phyloP scores from a whole-genome alignment of 352 stramenopile species.

The Phytopythium aichiense region DNA sequence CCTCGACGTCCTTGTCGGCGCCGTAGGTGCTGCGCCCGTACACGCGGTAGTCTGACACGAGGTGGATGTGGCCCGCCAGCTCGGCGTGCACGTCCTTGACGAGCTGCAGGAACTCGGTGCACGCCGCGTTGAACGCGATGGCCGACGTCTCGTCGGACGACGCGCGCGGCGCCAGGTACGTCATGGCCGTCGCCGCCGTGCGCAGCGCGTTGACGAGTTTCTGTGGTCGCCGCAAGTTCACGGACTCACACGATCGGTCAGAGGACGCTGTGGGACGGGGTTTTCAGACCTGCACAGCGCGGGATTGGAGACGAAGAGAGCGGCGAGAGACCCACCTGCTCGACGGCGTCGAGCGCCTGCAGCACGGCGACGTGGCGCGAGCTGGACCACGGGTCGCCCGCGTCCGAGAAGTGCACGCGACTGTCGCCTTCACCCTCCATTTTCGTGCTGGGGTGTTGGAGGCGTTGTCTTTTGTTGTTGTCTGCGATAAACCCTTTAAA shows the following conservation, averaged over 20 bases:
- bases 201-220: conserved; percentile 78
- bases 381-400: conserved; percentile 57
- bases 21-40: conserved; percentile 83
- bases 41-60: conserved; percentile 82
- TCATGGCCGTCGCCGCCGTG: conserved; percentile 63
- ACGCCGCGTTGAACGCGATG: conserved; percentile 70
- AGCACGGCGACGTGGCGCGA: conserved; percentile 73
- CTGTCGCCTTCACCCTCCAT: conserved; percentile 68
- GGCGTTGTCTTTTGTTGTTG: background rate
- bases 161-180: conserved; percentile 52
- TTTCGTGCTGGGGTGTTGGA: background rate
- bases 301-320: background rate
- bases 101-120: conserved; percentile 83
- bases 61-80: conserved; percentile 76
- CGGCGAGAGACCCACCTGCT: conserved; percentile 43
- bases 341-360: conserved; percentile 64
- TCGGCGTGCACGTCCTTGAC: conserved; percentile 85
- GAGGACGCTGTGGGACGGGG: too few relatives aligned
- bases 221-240: conserved; percentile 22
- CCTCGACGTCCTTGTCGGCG: conserved; percentile 74
- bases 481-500: background rate
- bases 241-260: too few relatives aligned
- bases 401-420: conserved; percentile 79
- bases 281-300: background rate
- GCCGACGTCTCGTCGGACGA: conserved; percentile 65